Evolutionary conservation across 163 green algal species (phyloP).

Genomic region (Volvox carteri): DNA sequence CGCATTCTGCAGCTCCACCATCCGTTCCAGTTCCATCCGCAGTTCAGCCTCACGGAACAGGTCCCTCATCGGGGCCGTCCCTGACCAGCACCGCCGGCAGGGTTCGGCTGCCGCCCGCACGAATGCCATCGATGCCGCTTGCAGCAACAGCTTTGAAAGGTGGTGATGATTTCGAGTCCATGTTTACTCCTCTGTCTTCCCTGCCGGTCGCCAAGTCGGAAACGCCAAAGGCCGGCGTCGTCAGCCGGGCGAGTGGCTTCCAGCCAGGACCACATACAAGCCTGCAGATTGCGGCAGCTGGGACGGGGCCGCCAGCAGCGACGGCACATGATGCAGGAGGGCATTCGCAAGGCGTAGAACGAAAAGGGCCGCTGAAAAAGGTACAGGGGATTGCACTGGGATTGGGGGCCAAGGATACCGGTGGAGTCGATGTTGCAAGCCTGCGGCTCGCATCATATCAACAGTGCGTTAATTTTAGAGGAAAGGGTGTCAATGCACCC

Average conservation of each 20-base stretch:
- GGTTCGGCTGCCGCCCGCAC: conserved; percentile 7
- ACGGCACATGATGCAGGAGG: neutral
- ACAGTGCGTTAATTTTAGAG: too few species aligned
- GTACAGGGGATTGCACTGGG: neutral
- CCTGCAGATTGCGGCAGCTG: neutral
- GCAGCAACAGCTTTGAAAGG: neutral
- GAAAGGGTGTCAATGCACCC: too few species aligned
- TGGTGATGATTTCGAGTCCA: conserved; percentile 40
- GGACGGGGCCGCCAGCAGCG: too few species aligned
- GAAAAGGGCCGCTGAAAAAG: conserved; percentile 20
- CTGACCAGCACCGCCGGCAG: neutral
- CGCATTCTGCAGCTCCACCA: conserved; percentile 1
- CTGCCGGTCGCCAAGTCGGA: conserved; percentile 5
- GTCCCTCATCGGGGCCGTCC: neutral
- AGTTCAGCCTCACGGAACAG: neutral
- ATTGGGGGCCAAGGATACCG: too few species aligned
- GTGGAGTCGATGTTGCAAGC: too few species aligned
- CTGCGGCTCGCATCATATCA: too few species aligned
- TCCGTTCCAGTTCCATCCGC: too few species aligned
- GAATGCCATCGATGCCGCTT: neutral
- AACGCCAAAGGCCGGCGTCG: neutral
- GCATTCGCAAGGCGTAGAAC: neutral
- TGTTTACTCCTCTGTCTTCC: conserved; percentile 44
- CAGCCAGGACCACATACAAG: neutral
- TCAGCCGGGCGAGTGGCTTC: neutral